These are phyloP conservation scores for Mortierella alpina DNA, from an alignment of 192 early-diverging fungal species.

Conservation along the genomic window DNA sequence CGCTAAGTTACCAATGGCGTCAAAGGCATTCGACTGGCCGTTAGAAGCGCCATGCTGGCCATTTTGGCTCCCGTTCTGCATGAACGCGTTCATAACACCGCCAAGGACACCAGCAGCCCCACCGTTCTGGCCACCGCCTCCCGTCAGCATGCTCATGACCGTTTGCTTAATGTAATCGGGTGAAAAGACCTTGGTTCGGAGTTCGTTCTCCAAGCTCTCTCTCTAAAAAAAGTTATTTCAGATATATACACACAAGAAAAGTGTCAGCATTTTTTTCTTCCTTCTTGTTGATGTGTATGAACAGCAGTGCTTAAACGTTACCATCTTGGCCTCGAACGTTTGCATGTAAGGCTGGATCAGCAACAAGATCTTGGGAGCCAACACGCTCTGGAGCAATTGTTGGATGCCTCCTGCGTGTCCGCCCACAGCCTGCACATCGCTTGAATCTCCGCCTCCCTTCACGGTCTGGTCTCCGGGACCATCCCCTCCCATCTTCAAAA, in stretches of 20 bases:
- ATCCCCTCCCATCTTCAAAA: conserved; percentile 4
- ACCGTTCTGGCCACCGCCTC: conserved; percentile 7
- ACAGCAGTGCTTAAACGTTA: conserved; percentile 6
- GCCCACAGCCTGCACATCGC: neutral
- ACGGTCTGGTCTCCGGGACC: neutral
- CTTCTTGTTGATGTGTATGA: neutral
- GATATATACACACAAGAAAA: neutral
- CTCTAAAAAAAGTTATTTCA: conserved; percentile 17
- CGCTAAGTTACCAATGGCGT: conserved; percentile 18
- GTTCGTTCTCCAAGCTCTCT: conserved; percentile 25
- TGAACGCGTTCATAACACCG: conserved; percentile 13
- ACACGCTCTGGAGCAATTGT: conserved; percentile 24
- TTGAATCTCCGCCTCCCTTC: neutral
- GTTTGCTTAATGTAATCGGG: conserved; percentile 40
- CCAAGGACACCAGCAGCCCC: conserved; percentile 11
- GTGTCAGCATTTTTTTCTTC: neutral
- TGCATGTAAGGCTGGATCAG: conserved; percentile 32
- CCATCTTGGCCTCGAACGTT: conserved; percentile 48
- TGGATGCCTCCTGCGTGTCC: conserved; percentile 27
- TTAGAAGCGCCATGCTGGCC: neutral
- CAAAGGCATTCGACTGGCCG: neutral
- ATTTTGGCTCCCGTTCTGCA: neutral
- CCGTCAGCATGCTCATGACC: conserved; percentile 27
- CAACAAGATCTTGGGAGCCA: conserved; percentile 31
- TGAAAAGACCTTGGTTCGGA: conserved; percentile 46